phyloP scores from a whole-genome alignment of 1,284 basidiomycete genomes.

The Sutorius eximius region DNA sequence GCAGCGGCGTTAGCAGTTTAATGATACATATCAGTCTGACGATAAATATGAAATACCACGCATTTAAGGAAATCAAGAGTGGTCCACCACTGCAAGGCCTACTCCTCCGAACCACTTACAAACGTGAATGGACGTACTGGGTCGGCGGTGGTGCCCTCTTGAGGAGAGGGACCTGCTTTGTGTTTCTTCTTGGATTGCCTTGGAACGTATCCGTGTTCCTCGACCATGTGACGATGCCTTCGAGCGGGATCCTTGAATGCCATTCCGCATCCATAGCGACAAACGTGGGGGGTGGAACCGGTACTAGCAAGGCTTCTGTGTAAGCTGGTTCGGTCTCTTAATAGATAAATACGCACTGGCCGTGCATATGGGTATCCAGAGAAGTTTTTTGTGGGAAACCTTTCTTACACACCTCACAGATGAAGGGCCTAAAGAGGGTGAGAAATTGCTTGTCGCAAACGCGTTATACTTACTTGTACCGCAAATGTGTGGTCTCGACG shows the following conservation, averaged over 20 bases:
- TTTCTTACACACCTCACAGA: constrained; percentile 55
- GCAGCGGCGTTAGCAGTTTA: constrained; percentile 20
- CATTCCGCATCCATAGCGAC: constrained; percentile 51
- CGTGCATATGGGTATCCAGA: constrained; percentile 58
- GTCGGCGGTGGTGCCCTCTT: constrained; percentile 26
- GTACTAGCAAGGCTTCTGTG: constrained; percentile 40
- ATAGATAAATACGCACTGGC: constrained; percentile 48
- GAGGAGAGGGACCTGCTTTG: constrained; percentile 29
- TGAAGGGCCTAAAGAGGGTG: constrained; percentile 44
- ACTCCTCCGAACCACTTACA: constrained; percentile 28
- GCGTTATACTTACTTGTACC: constrained; percentile 49
- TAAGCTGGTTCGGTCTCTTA: constrained; percentile 13
- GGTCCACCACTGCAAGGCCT: constrained; percentile 12
- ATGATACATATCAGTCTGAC: constrained; percentile 27
- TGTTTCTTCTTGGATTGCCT: constrained; percentile 47
- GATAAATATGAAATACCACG: constrained; percentile 28
- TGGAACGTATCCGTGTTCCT: constrained; percentile 52
- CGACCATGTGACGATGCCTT: constrained; percentile 57
- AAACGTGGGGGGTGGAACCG: constrained; percentile 54
- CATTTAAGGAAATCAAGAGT: constrained; percentile 6
- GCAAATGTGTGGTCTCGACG: constrained; percentile 61
- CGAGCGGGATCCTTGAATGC: constrained; percentile 64
- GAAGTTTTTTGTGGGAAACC: constrained; percentile 62
- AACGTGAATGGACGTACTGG: constrained; percentile 39
- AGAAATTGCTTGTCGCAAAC: constrained; percentile 13